phyloP scores from a whole-genome alignment of 441 rosid species.

The Manihot esculenta region DNA sequence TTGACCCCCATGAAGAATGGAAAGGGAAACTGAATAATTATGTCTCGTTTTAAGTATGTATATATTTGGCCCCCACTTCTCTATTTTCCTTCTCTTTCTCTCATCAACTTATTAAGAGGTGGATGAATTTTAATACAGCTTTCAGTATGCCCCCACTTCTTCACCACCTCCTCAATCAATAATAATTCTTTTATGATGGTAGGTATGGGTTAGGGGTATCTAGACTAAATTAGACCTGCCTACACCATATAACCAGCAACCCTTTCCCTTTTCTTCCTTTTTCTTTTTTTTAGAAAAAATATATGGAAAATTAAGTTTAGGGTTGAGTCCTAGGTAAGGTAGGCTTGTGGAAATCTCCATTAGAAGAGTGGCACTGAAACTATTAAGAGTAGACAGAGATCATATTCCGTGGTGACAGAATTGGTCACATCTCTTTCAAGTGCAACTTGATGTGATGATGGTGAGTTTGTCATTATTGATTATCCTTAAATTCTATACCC shows the following conservation, averaged over 20 bases:
- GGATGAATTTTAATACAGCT: constrained; percentile 27
- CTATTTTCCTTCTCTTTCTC: no score
- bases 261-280: no score
- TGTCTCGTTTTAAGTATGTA: constrained; percentile 33
- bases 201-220: constrained; percentile 37
- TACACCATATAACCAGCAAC: neutral
- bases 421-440: no score
- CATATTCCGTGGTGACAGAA: no score
- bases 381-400: no score
- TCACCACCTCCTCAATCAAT: constrained; percentile 18
- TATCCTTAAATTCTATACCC: neutral
- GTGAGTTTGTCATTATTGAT: neutral
- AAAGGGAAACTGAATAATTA: constrained; percentile 36
- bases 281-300: no score
- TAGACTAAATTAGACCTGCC: constrained; percentile 22
- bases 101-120: constrained; percentile 18
- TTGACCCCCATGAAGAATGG: constrained; percentile 40
- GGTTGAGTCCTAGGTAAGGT: no score
- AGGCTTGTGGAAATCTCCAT: no score
- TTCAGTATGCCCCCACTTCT: constrained; percentile 38
- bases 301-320: no score
- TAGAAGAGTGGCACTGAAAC: no score
- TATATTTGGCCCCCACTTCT: constrained; percentile 27
- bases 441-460: no score
- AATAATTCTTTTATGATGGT: constrained; percentile 23